phyloP scores from a whole-genome alignment of 148 eudicot genomes.

The Fallopia convolvulus region DNA sequence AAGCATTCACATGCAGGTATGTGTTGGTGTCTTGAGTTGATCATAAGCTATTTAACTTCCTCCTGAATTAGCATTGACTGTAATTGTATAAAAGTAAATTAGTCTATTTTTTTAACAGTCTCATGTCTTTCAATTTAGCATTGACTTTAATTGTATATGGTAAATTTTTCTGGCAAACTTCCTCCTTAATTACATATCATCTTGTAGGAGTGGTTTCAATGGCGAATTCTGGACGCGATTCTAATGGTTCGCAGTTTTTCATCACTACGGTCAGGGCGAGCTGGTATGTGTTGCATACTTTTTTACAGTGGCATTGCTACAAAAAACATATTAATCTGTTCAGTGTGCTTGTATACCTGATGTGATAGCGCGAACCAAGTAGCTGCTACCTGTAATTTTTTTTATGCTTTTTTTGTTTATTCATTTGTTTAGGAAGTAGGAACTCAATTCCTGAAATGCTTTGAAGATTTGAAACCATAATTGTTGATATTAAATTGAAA shows the following conservation, averaged over 20 bases:
- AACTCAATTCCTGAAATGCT: background rate
- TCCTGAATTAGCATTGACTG: too few relatives aligned
- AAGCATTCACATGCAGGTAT: conserved; percentile 84
- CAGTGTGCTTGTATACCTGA: background rate
- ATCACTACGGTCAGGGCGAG: conserved; percentile 88
- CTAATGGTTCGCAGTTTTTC: conserved; percentile 93
- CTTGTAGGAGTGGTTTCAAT: conserved; percentile 79
- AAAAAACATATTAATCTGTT: background rate
- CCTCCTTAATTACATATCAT: background rate
- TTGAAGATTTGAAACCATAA: background rate
- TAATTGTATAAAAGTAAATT: background rate
- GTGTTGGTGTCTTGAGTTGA: background rate
- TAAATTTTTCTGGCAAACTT: background rate
- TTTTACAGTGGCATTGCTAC: background rate
- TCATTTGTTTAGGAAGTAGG: background rate
- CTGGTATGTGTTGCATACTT: conserved; percentile 49
- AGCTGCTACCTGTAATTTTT: background rate
- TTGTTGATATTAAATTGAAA: background rate
- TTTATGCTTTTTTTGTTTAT: too few relatives aligned
- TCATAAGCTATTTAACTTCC: too few relatives aligned
- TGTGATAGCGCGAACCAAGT: background rate
- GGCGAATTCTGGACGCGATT: conserved; percentile 91
- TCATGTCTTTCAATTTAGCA: background rate
- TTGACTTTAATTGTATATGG: background rate
- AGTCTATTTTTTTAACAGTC: background rate